phyloP scores from a whole-genome alignment of 148 eudicot species.

The Camellia granthamiana region DNA sequence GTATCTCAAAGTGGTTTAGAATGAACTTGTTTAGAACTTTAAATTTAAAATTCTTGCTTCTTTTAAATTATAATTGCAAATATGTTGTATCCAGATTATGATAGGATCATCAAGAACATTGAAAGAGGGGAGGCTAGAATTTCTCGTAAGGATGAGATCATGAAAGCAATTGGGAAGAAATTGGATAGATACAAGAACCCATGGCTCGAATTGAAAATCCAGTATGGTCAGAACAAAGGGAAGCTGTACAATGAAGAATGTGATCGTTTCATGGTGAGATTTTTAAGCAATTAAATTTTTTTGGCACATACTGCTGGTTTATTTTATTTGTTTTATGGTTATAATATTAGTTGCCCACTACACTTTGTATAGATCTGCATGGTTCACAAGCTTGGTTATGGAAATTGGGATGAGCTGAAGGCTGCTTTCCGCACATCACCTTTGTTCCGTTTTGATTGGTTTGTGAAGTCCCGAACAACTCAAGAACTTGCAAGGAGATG shows the following conservation, averaged over 20 bases:
- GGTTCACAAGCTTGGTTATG: slow-evolving; percentile 97
- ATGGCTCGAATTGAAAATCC: slow-evolving; percentile 93
- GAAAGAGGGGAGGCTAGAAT: slow-evolving; percentile 99
- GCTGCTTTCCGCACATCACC: slow-evolving; percentile 95
- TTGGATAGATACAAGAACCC: slow-evolving; percentile 95
- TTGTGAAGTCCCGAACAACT: slow-evolving; percentile 96
- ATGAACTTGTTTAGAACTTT: background rate
- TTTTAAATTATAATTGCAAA: background rate
- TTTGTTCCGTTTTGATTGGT: slow-evolving; percentile 93
- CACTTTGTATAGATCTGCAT: slow-evolving; percentile 67
- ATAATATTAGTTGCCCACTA: background rate
- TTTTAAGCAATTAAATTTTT: background rate
- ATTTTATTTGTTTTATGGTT: background rate
- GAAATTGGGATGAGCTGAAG: slow-evolving; percentile 98
- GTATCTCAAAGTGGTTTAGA: background rate
- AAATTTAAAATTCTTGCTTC: background rate
- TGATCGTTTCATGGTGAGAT: slow-evolving; percentile 91
- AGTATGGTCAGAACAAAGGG: slow-evolving; percentile 99
- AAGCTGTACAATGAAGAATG: slow-evolving; percentile 98
- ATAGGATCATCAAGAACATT: slow-evolving; percentile 89
- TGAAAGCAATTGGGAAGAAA: slow-evolving; percentile 97
- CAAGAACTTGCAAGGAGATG: slow-evolving; percentile 99
- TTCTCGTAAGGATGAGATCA: slow-evolving; percentile 91
- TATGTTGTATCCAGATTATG: slow-evolving; percentile 57
- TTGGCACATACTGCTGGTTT: background rate